Base-by-base conservation (phyloP, 2,329 filamentous ascomycete genomes). In the Ceratocystis eucalypticola region DNA sequence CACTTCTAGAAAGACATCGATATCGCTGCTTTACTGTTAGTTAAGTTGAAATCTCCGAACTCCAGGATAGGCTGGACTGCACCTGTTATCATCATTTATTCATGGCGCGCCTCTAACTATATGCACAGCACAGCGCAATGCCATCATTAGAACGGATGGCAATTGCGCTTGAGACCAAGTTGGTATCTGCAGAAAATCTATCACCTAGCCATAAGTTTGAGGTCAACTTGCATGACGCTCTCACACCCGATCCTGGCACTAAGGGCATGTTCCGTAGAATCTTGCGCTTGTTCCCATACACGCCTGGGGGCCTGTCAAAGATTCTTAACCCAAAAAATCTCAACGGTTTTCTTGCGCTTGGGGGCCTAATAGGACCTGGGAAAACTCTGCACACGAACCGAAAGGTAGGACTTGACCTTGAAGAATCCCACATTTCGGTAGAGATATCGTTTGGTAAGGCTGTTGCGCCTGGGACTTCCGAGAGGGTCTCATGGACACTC, bases 251-350 rank as follows among this genome's bases (percentile, higher is more conserved):
- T 73, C 87, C 85, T 2, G 87, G 87, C 12, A 88, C 84, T 0
- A 88, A 91, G 75, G 81, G 80, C 50, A 88, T 90, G 73, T 92
- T 89, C 72, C 74, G 82, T 53, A 80, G 86, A 17, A 79, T 84
- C 61, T 78, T 87, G 71, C 84, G 80, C 57, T n/a, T 30, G 25
- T 91, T 91, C 71, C 88, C 87, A 7, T 91, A 86, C 71, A 82
- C 85, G 0, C 86, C 86, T 10, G 89, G 88, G 28, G 88, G 89
- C 70, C 76, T 90, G 71, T 85, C 84, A 69, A 93, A 93, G 76
- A 77, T 94, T 5, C 79, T 91, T 64, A 92, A 92, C 69, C 89
- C 89, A 0, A 94, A 94, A 76, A 91, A 82, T 71, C 78, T 89
- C 68, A 79, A 83, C 30, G 89, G 88, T 3, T 91, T 92, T 69